Evolutionary conservation across 495 filamentous ascomycete species (phyloP), one percentile per base, ranked within the genome.

Genomic region (Ramalina intermedia): DNA sequence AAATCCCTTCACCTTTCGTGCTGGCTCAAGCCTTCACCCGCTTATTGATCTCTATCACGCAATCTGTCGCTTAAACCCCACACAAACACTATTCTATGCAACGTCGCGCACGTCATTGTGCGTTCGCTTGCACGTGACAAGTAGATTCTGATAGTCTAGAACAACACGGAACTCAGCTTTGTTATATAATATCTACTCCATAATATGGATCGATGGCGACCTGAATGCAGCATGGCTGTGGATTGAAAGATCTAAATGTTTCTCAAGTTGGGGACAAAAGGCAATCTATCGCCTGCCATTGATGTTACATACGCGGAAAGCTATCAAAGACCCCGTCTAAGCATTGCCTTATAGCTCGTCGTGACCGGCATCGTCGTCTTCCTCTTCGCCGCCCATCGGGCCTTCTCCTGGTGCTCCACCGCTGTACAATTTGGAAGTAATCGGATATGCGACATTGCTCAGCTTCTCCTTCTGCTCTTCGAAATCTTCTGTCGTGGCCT

Each of bases 401-500:
- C 45, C 43, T 27, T 41, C 52, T 17, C 71, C 72, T 43, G 70
- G 76, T 33, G 77, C 76, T 54, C 72, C 78, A 58, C 77, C 78
- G 62, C 80, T 73, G 71, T 98, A 94, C 46, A 94, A 71, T 78
- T 99, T 99, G 74, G 84, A 90, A 60, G 91, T 99, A 71, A 99
- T 99, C 33, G 91, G 91, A 72, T 96, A 96, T 20, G 91, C 91
- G 48, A 96, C 85, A 68, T 82, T 81, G 59, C 84, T 90, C 55
- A 99, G 80, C 75, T 95, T 94, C 82, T 99, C 90, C 77, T 90
- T 94, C 73, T 96, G 89, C 79, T 99, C 91, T 66, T 94, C 87
- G 58, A 96, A 96, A 72, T 96, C 91, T 74, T 96, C 93, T 46
- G 81, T 73, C 52, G 74, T 78, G 50, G 91, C 91, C 44, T 84